A percentile compares a stretch with the other conserved stretches of the same genome.
Evolutionary conservation across 2,329 filamentous ascomycete genomes (phyloP).

Genomic region (Phoma herbarum): DNA sequence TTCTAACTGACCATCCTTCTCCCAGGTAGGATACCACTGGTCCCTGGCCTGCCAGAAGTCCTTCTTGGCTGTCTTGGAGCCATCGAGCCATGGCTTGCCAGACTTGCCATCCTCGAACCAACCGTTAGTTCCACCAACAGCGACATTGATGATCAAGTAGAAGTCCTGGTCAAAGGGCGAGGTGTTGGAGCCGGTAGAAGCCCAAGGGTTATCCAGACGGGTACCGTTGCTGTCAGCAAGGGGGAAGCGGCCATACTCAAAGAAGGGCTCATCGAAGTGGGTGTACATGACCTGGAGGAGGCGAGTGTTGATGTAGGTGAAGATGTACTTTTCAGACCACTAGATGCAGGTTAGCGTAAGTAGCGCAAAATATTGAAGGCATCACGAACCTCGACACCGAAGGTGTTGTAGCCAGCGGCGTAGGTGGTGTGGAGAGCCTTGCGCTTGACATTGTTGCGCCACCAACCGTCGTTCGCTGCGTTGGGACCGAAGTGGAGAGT

Average conservation of each 20-base stretch:
- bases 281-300: slow-evolving; percentile 83
- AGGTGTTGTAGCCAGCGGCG: slow-evolving; percentile 74
- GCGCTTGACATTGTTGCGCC: slow-evolving; percentile 82
- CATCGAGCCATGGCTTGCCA: slow-evolving; percentile 82
- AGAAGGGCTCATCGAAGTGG: slow-evolving; percentile 73
- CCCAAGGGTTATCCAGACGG: slow-evolving; percentile 70
- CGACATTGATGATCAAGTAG: slow-evolving; percentile 78
- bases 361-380: not conserved
- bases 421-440: slow-evolving; percentile 79
- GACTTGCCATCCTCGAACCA: slow-evolving; percentile 80
- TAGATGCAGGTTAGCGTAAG: slow-evolving; percentile 21
- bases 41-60: slow-evolving; percentile 79
- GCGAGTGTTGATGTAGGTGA: slow-evolving; percentile 83
- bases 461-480: slow-evolving; percentile 77
- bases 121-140: slow-evolving; percentile 79
- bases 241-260: slow-evolving; percentile 74
- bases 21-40: slow-evolving; percentile 77
- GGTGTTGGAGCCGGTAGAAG: slow-evolving; percentile 65
- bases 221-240: slow-evolving; percentile 71
- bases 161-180: slow-evolving; percentile 80
- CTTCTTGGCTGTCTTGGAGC: slow-evolving; percentile 69
- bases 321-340: slow-evolving; percentile 88
- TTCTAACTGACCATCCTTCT: slow-evolving; percentile 68
- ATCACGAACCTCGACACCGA: slow-evolving; percentile 69
- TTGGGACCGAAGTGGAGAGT: slow-evolving; percentile 85